These are phyloP conservation scores for Bolboschoenus planiculmis DNA, from an alignment of 176 grass and related monocot genomes.

Conservation along the genomic window DNA sequence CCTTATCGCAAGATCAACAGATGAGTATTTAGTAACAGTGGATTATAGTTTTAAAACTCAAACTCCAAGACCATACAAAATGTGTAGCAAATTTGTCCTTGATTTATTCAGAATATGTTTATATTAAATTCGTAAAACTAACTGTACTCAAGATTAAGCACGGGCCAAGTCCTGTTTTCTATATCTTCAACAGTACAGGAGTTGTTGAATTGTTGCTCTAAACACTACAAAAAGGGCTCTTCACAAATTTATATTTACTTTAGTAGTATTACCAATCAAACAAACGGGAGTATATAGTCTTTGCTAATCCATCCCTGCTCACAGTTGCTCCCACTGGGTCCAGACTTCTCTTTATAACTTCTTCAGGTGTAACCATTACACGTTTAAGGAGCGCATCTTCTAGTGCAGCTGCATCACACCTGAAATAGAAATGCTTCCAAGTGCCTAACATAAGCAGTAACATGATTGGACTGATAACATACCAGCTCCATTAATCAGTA, in stretches of 20 bases:
- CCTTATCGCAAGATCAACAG: not conserved
- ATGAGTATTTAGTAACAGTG: not conserved
- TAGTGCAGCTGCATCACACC: conserved; percentile 79
- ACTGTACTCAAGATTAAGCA: not conserved
- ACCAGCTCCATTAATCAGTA: not conserved
- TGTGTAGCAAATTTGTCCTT: not conserved
- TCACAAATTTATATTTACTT: conserved; percentile 16
- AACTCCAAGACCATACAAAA: not conserved
- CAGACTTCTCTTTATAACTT: conserved; percentile 95
- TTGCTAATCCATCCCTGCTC: conserved; percentile 96
- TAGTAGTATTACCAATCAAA: conserved; percentile 86
- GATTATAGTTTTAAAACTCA: not conserved
- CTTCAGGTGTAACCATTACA: conserved; percentile 96
- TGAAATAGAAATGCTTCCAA: conserved; percentile 30
- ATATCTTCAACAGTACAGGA: not conserved
- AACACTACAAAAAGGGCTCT: not conserved
- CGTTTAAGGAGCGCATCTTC: conserved; percentile 95
- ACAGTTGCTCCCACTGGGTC: conserved; percentile 87
- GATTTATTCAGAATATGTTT: not conserved
- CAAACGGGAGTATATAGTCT: conserved; percentile 94
- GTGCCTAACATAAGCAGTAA: not conserved
- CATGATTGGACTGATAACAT: not conserved
- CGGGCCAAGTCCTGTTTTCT: not conserved
- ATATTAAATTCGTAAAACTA: not conserved
- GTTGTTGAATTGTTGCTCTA: not conserved